Evolutionary conservation across 768 basidiomycete species (phyloP).

Genomic region (Boletellus emodensis): DNA sequence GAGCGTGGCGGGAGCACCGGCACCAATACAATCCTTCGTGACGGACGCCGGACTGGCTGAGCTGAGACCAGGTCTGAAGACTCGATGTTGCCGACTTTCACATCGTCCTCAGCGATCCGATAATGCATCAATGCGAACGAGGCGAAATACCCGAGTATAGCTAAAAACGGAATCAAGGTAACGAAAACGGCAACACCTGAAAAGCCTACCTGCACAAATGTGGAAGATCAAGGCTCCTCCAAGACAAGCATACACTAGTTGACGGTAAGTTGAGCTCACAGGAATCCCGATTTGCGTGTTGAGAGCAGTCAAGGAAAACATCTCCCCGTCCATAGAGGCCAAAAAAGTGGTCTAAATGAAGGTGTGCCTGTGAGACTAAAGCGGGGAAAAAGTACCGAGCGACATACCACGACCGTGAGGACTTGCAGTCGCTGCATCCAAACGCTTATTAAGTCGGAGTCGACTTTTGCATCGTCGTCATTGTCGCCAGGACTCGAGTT

Average conservation of each 20-base stretch:
- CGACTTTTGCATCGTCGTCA: conserved; percentile 7
- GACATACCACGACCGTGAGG: conserved; percentile 28
- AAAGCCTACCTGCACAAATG: conserved; percentile 24
- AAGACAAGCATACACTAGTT: conserved; percentile 28
- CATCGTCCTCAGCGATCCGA: conserved; percentile 18
- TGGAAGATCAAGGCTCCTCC: conserved; percentile 31
- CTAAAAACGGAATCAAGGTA: conserved; percentile 8
- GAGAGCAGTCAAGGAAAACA: conserved; percentile 25
- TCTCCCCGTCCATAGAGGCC: conserved; percentile 24
- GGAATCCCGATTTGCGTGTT: conserved; percentile 17
- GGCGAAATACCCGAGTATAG: conserved; percentile 26
- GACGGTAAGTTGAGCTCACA: conserved; percentile 6
- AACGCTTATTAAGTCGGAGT: conserved; percentile 17
- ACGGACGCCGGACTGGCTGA: conserved; percentile 7
- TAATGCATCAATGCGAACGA: conserved; percentile 30
- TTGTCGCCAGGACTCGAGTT: conserved; percentile 1
- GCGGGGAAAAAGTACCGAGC: not conserved
- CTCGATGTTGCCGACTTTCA: conserved; percentile 10
- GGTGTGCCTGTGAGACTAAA: not conserved
- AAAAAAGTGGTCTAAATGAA: conserved; percentile 28
- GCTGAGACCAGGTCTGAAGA: not conserved
- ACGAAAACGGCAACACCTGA: not conserved
- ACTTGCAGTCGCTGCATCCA: conserved; percentile 28
- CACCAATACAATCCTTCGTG: conserved; percentile 17
- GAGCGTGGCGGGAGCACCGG: conserved; percentile 5